Percentiles rank a stretch among this genome's conserved stretches.
These are phyloP conservation scores for Pseudopithomyces chartarum DNA, from an alignment of 2,329 filamentous ascomycete genomes.

Conservation along the genomic window DNA sequence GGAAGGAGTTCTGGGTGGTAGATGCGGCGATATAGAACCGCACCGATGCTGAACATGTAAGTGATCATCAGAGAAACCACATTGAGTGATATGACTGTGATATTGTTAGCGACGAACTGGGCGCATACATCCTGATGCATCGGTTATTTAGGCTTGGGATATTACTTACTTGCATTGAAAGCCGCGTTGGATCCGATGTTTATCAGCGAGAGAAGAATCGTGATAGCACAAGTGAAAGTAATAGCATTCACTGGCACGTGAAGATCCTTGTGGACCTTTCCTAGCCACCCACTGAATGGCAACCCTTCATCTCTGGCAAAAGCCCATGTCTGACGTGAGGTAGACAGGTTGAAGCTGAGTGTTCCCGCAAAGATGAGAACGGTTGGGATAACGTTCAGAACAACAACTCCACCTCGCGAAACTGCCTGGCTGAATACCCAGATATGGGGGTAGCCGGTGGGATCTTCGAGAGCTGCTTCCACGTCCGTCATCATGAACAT, in stretches of 20 bases:
- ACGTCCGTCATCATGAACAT: slow-evolving; percentile 42
- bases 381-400: slow-evolving; percentile 37
- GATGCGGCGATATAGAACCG: slow-evolving; percentile 47
- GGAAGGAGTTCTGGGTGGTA: slow-evolving; percentile 45
- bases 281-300: slow-evolving; percentile 38
- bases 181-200: neutral
- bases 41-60: slow-evolving; percentile 49
- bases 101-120: neutral
- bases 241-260: slow-evolving; percentile 42
- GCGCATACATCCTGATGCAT: neutral
- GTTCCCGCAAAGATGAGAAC: slow-evolving; percentile 38
- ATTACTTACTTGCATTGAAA: slow-evolving; percentile 1
- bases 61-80: slow-evolving; percentile 38
- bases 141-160: neutral
- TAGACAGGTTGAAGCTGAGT: slow-evolving; percentile 36
- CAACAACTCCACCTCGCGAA: slow-evolving; percentile 31
- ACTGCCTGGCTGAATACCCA: slow-evolving; percentile 41
- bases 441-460: slow-evolving; percentile 41
- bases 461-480: slow-evolving; percentile 31
- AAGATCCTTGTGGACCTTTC: slow-evolving; percentile 30
- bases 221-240: slow-evolving; percentile 12
- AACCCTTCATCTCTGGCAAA: slow-evolving; percentile 44
- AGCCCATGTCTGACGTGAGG: slow-evolving; percentile 44
- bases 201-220: neutral
- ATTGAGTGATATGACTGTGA: neutral